phyloP scores from a whole-genome alignment of 495 filamentous ascomycete genomes.

The Lasiosphaeriaceae sp. region DNA sequence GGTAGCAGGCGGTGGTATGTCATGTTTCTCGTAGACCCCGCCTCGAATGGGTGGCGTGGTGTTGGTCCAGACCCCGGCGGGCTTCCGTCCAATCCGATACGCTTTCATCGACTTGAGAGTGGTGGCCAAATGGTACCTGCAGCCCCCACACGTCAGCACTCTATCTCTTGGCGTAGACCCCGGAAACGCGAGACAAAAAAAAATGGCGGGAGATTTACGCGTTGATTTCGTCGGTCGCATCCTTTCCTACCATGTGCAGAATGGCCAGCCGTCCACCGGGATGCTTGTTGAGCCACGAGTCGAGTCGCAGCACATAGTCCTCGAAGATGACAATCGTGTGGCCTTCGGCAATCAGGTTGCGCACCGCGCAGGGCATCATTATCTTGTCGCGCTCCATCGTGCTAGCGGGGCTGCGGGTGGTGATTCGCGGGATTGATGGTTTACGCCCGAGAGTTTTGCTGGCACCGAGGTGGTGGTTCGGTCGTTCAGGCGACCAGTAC shows the following conservation, averaged over 20 bases:
- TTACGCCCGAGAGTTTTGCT: too few species aligned
- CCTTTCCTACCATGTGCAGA: conserved; percentile 48
- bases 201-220: conserved; percentile 25
- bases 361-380: conserved; percentile 25
- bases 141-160: conserved; percentile 19
- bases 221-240: conserved; percentile 51
- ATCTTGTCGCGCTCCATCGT: conserved; percentile 19
- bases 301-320: conserved; percentile 39
- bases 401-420: too few species aligned
- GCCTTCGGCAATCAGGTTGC: conserved; percentile 41
- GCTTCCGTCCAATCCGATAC: conserved; percentile 69
- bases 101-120: conserved; percentile 64
- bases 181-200: not conserved
- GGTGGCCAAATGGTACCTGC: conserved; percentile 67
- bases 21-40: conserved; percentile 59
- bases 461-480: too few species aligned
- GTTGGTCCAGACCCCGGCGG: conserved; percentile 71
- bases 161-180: not conserved
- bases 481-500: too few species aligned
- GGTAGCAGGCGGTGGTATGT: not conserved
- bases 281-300: conserved; percentile 43
- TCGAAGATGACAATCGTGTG: conserved; percentile 43
- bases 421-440: too few species aligned
- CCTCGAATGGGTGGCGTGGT: conserved; percentile 81
- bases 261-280: conserved; percentile 44